Conservation (phyloP, 148 eudicot genomes). For the Spergularia marina region DNA sequence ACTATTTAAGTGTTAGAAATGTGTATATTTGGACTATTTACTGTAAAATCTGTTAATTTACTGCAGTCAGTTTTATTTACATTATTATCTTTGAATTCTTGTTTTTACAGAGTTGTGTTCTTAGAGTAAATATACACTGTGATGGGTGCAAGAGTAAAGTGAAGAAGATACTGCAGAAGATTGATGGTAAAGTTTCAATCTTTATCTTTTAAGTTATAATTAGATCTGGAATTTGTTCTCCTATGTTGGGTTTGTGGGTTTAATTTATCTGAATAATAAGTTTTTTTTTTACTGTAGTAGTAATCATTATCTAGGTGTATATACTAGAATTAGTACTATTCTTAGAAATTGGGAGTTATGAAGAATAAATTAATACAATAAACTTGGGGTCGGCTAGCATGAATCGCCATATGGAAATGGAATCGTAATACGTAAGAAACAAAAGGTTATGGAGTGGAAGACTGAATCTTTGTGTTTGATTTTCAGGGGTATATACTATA, state of each 20-base stretch:
- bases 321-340: neutral
- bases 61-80: neutral
- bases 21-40: no score
- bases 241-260: neutral
- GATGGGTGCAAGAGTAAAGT: conserved; percentile 84
- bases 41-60: neutral
- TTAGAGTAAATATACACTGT: conserved; percentile 83
- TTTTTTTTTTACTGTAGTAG: no score
- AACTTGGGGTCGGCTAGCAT: no score
- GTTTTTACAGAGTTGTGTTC: conserved; percentile 60
- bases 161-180: conserved; percentile 61
- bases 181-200: conserved; percentile 54
- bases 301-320: neutral
- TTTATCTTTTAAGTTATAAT: neutral
- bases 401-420: no score
- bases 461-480: neutral
- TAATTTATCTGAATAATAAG: no score
- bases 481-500: conserved; percentile 54
- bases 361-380: no score
- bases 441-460: neutral
- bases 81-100: neutral
- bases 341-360: no score
- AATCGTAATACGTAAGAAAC: no score
- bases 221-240: conserved; percentile 5
- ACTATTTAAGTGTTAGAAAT: no score